phyloP scores from a whole-genome alignment of 1,139 yeast species.

The Candida pseudoviswanathii region DNA sequence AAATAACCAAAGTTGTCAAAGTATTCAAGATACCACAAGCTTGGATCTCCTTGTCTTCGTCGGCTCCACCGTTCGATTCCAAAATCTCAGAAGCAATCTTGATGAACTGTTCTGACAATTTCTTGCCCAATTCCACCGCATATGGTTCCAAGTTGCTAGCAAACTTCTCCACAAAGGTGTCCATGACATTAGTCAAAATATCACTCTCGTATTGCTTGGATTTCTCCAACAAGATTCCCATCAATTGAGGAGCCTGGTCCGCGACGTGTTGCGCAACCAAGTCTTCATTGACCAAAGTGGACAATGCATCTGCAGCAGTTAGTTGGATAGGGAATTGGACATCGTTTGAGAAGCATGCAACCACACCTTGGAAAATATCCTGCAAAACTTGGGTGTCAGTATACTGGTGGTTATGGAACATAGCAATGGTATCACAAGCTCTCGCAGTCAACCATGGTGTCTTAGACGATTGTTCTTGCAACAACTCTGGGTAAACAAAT shows the following conservation, averaged over 20 bases:
- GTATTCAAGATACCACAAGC: constrained; percentile 54
- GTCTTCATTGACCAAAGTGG: constrained; percentile 51
- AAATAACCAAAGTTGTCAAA: constrained; percentile 52
- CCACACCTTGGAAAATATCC: constrained; percentile 47
- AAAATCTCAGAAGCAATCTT: constrained; percentile 47
- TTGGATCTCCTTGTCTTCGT: constrained; percentile 53
- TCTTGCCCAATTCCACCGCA: constrained; percentile 50
- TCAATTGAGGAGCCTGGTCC: constrained; percentile 52
- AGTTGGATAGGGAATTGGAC: constrained; percentile 52
- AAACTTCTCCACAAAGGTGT: constrained; percentile 55
- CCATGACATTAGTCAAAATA: constrained; percentile 57
- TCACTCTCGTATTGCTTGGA: constrained; percentile 55
- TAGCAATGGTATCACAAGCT: constrained; percentile 57
- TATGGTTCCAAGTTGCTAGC: constrained; percentile 58
- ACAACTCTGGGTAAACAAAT: constrained; percentile 48
- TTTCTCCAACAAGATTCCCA: constrained; percentile 54
- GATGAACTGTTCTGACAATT: constrained; percentile 51
- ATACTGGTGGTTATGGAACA: constrained; percentile 42
- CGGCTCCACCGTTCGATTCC: constrained; percentile 30
- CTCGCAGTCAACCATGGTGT: constrained; percentile 56
- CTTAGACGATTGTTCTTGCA: constrained; percentile 31
- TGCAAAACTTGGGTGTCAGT: constrained; percentile 43
- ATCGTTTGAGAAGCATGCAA: constrained; percentile 43
- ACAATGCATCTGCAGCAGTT: constrained; percentile 56
- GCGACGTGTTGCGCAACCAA: constrained; percentile 48